Conservation (phyloP, 257 asterid genomes). For the Gynochthodes officinalis region DNA sequence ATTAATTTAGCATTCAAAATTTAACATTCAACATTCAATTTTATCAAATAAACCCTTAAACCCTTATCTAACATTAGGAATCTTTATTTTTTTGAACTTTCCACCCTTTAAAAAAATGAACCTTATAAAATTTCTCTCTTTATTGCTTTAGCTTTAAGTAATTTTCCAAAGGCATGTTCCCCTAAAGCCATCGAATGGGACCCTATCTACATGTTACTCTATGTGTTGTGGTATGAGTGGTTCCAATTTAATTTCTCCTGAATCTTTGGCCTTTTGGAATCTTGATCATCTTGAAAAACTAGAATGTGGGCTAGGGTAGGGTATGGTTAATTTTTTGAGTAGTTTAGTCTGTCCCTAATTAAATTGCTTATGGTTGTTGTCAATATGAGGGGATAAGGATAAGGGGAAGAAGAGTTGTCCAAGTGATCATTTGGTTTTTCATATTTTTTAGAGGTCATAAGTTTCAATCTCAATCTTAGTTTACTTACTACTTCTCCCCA, state of each 20-base stretch:
- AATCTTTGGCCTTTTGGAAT: conserved; percentile 7
- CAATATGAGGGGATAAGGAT: background rate
- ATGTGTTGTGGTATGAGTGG: background rate
- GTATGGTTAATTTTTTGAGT: background rate
- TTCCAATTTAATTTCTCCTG: background rate
- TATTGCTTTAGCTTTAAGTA: conserved; percentile 5
- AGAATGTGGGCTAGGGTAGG: too few species aligned
- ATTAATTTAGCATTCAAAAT: too few species aligned
- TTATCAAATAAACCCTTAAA: too few species aligned
- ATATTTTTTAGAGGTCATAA: background rate
- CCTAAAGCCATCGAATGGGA: conserved; percentile 23
- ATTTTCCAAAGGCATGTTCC: conserved; percentile 11
- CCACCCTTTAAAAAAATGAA: background rate
- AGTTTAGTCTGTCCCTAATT: background rate
- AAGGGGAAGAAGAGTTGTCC: background rate
- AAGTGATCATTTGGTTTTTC: background rate
- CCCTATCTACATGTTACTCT: conserved; percentile 1
- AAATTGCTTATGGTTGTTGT: background rate
- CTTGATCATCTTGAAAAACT: background rate
- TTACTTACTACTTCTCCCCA: background rate
- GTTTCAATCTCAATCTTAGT: background rate
- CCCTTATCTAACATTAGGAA: conserved; percentile 12
- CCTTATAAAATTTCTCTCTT: background rate
- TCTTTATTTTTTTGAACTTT: background rate
- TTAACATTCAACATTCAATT: too few species aligned